phyloP scores from a whole-genome alignment of 306 rosid genomes.

The Arachis stenosperma region DNA sequence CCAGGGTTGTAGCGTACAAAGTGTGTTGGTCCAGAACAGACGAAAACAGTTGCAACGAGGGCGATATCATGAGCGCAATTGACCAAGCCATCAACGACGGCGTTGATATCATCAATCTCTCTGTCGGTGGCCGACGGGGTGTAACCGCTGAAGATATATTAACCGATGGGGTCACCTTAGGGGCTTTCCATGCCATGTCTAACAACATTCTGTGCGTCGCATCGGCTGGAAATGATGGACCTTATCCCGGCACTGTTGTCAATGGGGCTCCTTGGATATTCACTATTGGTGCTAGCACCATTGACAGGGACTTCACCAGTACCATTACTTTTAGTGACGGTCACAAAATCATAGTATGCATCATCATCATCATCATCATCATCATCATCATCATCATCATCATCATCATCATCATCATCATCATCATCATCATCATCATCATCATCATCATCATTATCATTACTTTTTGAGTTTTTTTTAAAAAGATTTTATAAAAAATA shows the following conservation, averaged over 20 bases:
- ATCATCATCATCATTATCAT: too few relatives aligned
- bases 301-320: conserved; percentile 44
- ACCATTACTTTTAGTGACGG: conserved; percentile 43
- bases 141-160: background rate
- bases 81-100: conserved; percentile 72
- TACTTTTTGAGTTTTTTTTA: too few relatives aligned
- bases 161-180: conserved; percentile 37
- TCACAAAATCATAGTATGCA: background rate
- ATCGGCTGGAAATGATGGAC: conserved; percentile 63
- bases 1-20: conserved; percentile 65
- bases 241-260: conserved; percentile 16
- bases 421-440: too few relatives aligned
- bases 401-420: too few relatives aligned
- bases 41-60: conserved; percentile 41
- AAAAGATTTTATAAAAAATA: too few relatives aligned
- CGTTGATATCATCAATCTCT: conserved; percentile 57
- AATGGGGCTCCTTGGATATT: conserved; percentile 56
- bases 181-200: conserved; percentile 58
- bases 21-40: conserved; percentile 46
- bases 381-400: too few relatives aligned
- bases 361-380: too few relatives aligned
- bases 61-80: conserved; percentile 53
- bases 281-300: conserved; percentile 63
- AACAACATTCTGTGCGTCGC: conserved; percentile 45
- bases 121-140: conserved; percentile 33